Evolutionary conservation across 2,329 filamentous ascomycete genomes (phyloP), one percentile per base, ranked within the genome.

Genomic region (Elsinoe batatas): DNA sequence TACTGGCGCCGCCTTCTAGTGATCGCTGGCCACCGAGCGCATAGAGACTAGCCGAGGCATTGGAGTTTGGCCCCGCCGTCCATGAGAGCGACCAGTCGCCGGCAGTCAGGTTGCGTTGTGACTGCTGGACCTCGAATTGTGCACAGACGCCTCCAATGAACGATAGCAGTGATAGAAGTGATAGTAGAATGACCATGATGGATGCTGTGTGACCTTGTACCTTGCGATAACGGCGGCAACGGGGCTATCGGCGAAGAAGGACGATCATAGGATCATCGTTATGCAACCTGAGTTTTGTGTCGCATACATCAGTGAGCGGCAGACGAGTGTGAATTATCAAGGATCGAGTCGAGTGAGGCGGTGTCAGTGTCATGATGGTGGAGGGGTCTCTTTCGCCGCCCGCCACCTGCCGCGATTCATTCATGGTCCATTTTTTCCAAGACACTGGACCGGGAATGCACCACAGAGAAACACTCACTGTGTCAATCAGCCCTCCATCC

Each of bases 161-260:
- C 17, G 47, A n/a, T 13, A 51, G 47, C 47, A 38, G 32, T 5
- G 32, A 37, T 11, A 51, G 11, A 5, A 51, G 32, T 4, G 18
- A 22, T 17, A 51, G 18, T n/a, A 22, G 15, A 33, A 37, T 8
- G 12, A 22, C 15, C 47, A 51, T 51, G 13, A 33, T 51, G 47
- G 7, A 26, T 26, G 36, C 30, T 35, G 10, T 12, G 44, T 49
- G 26, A 33, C 32, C 22, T 13, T 49, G 13, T 26, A 15, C 22
- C 15, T 49, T 35, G 30, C 47, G 35, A 51, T 51, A 51, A 51
- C 47, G 47, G 47, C 47, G 47, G 47, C 30, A 51, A 51, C 47
- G 47, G 47, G 26, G 35, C 11, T 26, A 51, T 32, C 35, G 47
- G 33, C 36, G 47, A 51, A 36, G 33, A 18, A 5, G 35, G 47